Evolutionary conservation across 306 rosid species (phyloP), one percentile per base, ranked within the genome.

Genomic region (Abrus precatorius): DNA sequence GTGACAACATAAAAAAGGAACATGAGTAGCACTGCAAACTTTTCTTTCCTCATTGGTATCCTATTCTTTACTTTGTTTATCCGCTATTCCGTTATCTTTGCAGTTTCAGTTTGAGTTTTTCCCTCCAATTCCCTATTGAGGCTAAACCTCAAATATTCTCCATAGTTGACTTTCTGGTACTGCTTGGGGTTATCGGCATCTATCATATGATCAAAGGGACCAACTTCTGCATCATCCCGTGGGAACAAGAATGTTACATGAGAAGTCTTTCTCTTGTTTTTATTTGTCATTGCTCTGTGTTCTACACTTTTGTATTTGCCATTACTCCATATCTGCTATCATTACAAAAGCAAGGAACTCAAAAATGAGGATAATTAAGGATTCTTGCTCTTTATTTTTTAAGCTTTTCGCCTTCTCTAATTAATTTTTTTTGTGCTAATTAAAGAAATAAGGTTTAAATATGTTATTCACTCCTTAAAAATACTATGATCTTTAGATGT

Each of bases 231-330:
- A 33, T 84, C 82, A 63, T 82, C 83, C 1, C 13, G 36, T 3
- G 89, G 87, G 7, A 13, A 0, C 6, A 80, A n/a, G 74, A 83
- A 76, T n/a, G 82, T 11, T 4, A 76, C 79, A 14, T 67, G 55
- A 27, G 87, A 80, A 14, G 52, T 49, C 81, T 84, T 83, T 33
- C 20, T 72, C 59, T 63, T 68, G 43, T 41, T 73, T 41, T 68
- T 65, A 36, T 82, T 83, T 69, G 84, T 84, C 47, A 77, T 56
- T n/a, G 70, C 90, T 69, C 84, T 84, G 27, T 83, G 90, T 12
- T 82, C 86, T 28, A 79, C 13, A 60, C 88, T 87, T 71, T 79
- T 82, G 81, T 82, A 84, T 70, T 52, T 84, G 9, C 85, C 90
- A 79, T 82, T 87, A 32, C 91, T 87, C 84, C 73, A 76, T 59